Evolutionary conservation across 192 early-diverging fungal species (phyloP), one percentile per base, ranked within the genome.

Genomic region (Backusella tarrabulga): DNA sequence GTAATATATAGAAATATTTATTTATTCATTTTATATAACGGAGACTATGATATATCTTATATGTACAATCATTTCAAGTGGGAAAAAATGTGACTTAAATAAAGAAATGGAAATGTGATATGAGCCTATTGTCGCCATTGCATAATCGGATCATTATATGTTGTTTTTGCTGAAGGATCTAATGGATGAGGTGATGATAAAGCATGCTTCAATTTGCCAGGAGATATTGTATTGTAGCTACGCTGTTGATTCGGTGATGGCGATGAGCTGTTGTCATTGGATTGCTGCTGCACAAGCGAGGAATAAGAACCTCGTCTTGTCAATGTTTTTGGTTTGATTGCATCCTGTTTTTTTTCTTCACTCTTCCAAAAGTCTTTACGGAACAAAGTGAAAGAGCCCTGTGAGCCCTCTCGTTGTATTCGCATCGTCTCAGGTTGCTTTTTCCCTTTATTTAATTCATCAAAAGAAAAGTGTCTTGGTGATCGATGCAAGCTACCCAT

Each of bases 341-440:
- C 14, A 9, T 23, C 11, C 29, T 63, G 56, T 14, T 63, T 63
- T 23, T 32, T 63, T 29, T 63, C 56, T 26, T 63, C n/a, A 36
- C 38, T 75, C 21, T 75, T 75, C 74, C 74, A 75, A 44, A 75
- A 75, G 6, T 75, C 74, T 34, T 75, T 75, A 12, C 74, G 60
- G 41, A 75, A 75, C 4, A 75, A 34, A 1, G 73, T 63, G 15
- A 74, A 74, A 15, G 74, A 75, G 14, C 32, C 12, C 21, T 68
- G 60, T 11, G 74, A 75, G 1, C 74, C 74, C 17, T 75, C 74
- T 4, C 74, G 60, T 42, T 75, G 74, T 29, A 72, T 29, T 26
- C 21, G 11, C 19, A 72, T 19, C 0, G 71, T 72, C 6, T 29
- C 44, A 0, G 26, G 21, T 9, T 72, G 40, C 15, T 17, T 60